phyloP scores from a whole-genome alignment of 1,139 yeast genomes.

The Debaryomyces nepalensis region DNA sequence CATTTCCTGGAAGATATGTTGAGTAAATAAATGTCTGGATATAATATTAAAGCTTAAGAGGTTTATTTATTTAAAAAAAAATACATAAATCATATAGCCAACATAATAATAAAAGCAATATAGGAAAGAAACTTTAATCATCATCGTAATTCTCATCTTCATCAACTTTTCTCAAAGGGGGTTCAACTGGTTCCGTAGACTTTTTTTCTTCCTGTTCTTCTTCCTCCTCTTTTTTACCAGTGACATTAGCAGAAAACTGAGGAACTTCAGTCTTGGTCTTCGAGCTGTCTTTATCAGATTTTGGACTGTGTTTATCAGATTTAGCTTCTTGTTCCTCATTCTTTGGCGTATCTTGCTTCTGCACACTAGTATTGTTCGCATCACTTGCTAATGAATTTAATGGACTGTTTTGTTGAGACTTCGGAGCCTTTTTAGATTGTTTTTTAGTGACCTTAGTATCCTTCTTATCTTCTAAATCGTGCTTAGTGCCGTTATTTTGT shows the following conservation, averaged over 20 bases:
- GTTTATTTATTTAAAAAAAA: conserved; percentile 1
- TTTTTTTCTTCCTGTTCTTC: conserved; percentile 35
- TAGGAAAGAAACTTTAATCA: conserved; percentile 35
- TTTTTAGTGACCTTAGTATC: conserved; percentile 22
- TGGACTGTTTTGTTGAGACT: conserved; percentile 21
- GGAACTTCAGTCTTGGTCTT: conserved; percentile 20
- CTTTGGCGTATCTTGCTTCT: conserved; percentile 3
- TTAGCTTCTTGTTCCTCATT: conserved; percentile 5
- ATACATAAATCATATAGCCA: conserved; percentile 10
- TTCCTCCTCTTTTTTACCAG: conserved; percentile 44
- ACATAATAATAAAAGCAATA: not conserved
- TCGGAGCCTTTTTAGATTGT: conserved; percentile 23
- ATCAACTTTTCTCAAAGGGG: conserved; percentile 75
- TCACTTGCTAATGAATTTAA: conserved; percentile 22
- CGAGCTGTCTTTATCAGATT: conserved; percentile 19
- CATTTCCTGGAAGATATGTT: conserved; percentile 11
- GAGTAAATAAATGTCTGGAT: not conserved
- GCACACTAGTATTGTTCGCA: conserved; percentile 9
- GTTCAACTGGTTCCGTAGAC: conserved; percentile 49
- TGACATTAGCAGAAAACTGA: conserved; percentile 29
- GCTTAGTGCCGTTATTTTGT: conserved; percentile 26
- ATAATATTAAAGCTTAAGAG: not conserved
- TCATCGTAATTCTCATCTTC: conserved; percentile 88
- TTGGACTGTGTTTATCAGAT: conserved; percentile 7
- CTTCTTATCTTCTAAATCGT: conserved; percentile 44